Base-by-base conservation (phyloP, 441 rosid species). In the Brassica hybrid region DNA sequence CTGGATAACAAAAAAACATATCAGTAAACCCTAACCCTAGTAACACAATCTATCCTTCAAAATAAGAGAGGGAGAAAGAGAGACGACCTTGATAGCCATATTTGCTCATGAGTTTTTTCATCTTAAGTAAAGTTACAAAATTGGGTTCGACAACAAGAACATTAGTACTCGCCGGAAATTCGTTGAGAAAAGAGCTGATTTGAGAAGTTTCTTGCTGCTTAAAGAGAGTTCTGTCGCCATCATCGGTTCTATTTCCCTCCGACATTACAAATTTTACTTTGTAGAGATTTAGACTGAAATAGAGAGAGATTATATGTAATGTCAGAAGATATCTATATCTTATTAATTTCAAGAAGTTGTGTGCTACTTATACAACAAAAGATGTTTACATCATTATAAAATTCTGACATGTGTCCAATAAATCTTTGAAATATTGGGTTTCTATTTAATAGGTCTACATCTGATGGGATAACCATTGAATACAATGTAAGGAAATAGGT, bases 141-240 rank as follows among this genome's bases (percentile, higher is more conserved):
- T 21, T 14, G 54, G 43, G 0, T 18, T 78, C 81, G 36, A 78
- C 77, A 5, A 78, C 45, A 59, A 78, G 68, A 45, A 72, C 5
- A 61, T 62, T 69, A 21, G 41, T 21, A 30, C 4, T 62, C 6
- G 7, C 18, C 1, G 70, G 69, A 27, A 50, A 9, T 16, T 50
- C 2, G 0, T 7, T 7, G 43, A 36, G 41, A 11, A 4, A 18
- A 69, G 43, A 27, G 3, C 13, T 60, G 38, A 19, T 18, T 45
- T 67, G 67, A 75, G 79, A 67, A 30, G 67, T 10, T 65, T 63
- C 79, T 50, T 5, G 14, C 52, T 45, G 52, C 52, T 45, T 45
- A 45, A 45, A 12, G 52, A 45, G 52, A 45, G 52, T 45, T 13
- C 52, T 45, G 13, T 12, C 6, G 52, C 16, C 52, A 56, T 9